Evolutionary conservation across 352 stramenopile genomes (phyloP).

Genomic region (Bremia lactucae): DNA sequence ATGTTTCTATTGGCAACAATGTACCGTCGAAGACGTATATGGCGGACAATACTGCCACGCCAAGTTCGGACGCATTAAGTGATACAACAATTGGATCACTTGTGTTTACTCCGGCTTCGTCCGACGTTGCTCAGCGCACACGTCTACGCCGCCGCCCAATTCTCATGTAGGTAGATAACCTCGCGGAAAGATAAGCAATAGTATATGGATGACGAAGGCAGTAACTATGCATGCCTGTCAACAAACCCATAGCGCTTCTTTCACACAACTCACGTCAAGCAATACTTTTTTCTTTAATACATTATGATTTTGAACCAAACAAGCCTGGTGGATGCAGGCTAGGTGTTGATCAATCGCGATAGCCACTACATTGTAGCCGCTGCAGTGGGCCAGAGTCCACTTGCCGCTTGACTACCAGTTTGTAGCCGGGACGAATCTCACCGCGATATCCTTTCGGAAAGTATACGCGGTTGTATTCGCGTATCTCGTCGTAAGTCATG

Average conservation of each 20-base stretch:
- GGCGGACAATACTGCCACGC: conserved; percentile 3
- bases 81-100: neutral
- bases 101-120: conserved; percentile 5
- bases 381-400: conserved; percentile 2
- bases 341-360: conserved; percentile 15
- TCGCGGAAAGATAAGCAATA: conserved; percentile 11
- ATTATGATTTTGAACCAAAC: conserved; percentile 5
- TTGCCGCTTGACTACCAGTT: conserved; percentile 69
- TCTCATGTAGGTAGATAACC: conserved; percentile 5
- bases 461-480: conserved; percentile 77
- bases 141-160: conserved; percentile 6
- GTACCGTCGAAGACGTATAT: conserved; percentile 1
- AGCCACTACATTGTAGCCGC: conserved; percentile 15
- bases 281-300: conserved; percentile 6
- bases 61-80: conserved; percentile 4
- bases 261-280: conserved; percentile 9
- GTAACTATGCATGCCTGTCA: neutral
- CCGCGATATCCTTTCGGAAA: conserved; percentile 80
- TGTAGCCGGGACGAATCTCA: conserved; percentile 66
- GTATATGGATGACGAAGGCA: conserved; percentile 1
- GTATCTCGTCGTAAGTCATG: conserved; percentile 82
- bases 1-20: neutral
- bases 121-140: conserved; percentile 10
- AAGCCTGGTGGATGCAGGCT: conserved; percentile 7
- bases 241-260: too few species aligned